Base-by-base conservation (phyloP, 2,329 filamentous ascomycete species). In the Zalaria sp. region DNA sequence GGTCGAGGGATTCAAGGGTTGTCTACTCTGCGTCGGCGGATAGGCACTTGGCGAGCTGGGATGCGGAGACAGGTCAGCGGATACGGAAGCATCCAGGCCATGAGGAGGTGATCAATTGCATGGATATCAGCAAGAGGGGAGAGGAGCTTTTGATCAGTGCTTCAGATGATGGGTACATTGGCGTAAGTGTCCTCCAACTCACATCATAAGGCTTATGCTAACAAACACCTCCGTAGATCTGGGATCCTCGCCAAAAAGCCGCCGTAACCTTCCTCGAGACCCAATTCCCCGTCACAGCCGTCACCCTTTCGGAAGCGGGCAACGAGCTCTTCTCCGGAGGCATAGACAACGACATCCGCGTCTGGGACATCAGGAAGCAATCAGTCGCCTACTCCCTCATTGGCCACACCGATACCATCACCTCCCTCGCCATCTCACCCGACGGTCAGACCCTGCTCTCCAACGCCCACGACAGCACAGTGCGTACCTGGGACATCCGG, bases 341-440 rank as follows among this genome's bases (percentile, higher is more conserved):
- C 25, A 95, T 98, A 51, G 91, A 96, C 65, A 95, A 96, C 57
- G 87, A 93, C 53, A 93, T 98, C 59, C 86, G 88, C 53, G 88
- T 93, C 18, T 98, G 91, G 89, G 91, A 98, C 62, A 66, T 96
- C 56, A 79, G 91, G 50, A 96, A 94, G 68, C 87, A 93, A 62
- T 75, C 81, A 5, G 75, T 93, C 3, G 78, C 86, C 4, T 95
- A 96, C 62, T 81, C 82, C 2, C 80, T 98, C 71, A 64, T 83
- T 8, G 91, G 91, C 0, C 91, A 98, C 59, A 81, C 78, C 41
- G 91, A 98, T 57, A 96, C 89, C 0, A 72, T 98, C 48, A 93
- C 88, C 3, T 93, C 87, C 8, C 69, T 98, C 37, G 73, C 83
- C 41, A 76, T 96, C n/a, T 95, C 89, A 2, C 89, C 91, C 0